Evolutionary conservation across 2,329 filamentous ascomycete genomes (phyloP), one percentile per base, ranked within the genome.

Genomic region (Alternaria arborescens): DNA sequence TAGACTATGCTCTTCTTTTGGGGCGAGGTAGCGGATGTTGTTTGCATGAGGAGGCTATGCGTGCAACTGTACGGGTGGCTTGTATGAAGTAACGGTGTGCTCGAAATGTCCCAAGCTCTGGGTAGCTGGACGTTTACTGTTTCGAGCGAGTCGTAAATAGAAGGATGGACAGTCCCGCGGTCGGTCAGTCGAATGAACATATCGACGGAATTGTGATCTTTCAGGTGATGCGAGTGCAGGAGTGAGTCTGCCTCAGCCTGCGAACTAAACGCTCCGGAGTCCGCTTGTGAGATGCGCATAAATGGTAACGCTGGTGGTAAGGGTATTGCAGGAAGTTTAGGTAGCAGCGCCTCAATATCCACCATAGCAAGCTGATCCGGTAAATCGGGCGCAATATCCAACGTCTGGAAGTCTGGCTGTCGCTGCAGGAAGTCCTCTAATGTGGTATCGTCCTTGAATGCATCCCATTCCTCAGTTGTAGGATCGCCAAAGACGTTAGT

Each of bases 61-160:
- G 91, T 93, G n/a, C 91, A 90, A 47, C 89, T 85, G 32, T 88
- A 83, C 0, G 90, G 86, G 74, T 96, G 90, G 8, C 91, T 92
- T 30, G 90, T 84, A 73, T 96, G 91, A 18, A 82, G 74, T 26
- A 87, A 66, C 11, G 85, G 80, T 26, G 80, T 82, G 46, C 84
- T 77, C 20, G 87, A 80, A 53, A 83, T 75, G 12, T 63, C 74
- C 71, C 74, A 76, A 58, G 63, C 71, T 4, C 79, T 81, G 2
- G 82, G 84, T 58, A 85, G 83, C 59, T 81, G 77, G 62, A 93
- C 89, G 12, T 80, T 85, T 4, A 93, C 92, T 59, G 96, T 89
- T 61, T 91, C 85, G 70, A 97, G 92, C 6, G 91, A 94, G 76
- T 97, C 91, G 75, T 94, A 94, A 48, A 97, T 92, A 68, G 89